These are phyloP conservation scores for Phyllachora maydis DNA, from an alignment of 2,329 filamentous ascomycete genomes.

Conservation along the genomic window DNA sequence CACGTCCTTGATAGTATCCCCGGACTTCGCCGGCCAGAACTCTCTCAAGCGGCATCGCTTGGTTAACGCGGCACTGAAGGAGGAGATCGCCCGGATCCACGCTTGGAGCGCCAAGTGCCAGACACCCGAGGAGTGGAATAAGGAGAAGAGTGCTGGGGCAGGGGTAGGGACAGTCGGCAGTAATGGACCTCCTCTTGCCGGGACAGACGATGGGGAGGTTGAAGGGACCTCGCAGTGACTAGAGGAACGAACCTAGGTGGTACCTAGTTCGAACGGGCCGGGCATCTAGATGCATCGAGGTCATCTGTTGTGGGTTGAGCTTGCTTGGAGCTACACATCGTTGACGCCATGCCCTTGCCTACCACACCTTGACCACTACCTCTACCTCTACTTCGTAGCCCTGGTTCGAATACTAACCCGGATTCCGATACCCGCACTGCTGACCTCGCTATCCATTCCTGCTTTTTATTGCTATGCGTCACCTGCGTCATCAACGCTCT, in stretches of 20 bases:
- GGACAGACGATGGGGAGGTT: constrained; percentile 21
- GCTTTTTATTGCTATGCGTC: no score
- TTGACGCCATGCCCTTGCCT: no score
- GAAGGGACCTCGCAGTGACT: constrained; percentile 15
- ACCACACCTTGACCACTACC: no score
- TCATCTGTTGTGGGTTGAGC: no score
- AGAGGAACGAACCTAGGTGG: not conserved
- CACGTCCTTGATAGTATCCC: constrained; percentile 38
- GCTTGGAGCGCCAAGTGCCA: constrained; percentile 91
- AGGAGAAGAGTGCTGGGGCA: constrained; percentile 27
- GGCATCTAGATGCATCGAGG: no score
- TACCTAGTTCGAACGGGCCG: not conserved
- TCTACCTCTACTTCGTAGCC: no score
- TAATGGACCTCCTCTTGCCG: constrained; percentile 17
- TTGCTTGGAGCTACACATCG: no score
- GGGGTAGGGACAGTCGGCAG: constrained; percentile 9
- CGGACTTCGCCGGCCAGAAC: constrained; percentile 48
- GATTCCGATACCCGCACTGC: no score
- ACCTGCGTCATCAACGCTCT: no score
- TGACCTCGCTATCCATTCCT: no score
- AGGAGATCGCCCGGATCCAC: constrained; percentile 79
- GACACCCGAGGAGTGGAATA: constrained; percentile 58
- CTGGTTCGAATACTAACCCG: no score
- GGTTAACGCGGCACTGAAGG: constrained; percentile 65
- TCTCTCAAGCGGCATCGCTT: constrained; percentile 71